Evolutionary conservation across 805 yeast species (phyloP).

Genomic region (Saturnispora dispora): DNA sequence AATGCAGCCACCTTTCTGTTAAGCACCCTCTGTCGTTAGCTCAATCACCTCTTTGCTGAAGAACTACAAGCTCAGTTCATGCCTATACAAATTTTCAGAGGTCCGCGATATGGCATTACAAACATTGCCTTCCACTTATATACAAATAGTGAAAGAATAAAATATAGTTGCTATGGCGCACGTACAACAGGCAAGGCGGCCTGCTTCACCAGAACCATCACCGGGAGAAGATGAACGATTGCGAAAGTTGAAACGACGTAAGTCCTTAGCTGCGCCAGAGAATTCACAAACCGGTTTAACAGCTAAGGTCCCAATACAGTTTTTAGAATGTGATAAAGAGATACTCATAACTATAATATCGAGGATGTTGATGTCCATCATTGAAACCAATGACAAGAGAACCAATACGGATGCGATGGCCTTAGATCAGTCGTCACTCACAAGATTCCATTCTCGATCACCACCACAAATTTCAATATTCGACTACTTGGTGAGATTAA

Average conservation of each 20-base stretch:
- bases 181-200: neutral
- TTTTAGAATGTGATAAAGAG: slow-evolving; percentile 56
- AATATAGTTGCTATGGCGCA: neutral
- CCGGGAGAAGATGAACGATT: neutral
- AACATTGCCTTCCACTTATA: neutral
- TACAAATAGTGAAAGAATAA: neutral
- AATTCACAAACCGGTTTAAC: neutral
- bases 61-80: neutral
- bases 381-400: slow-evolving; percentile 56
- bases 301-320: slow-evolving; percentile 37
- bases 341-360: slow-evolving; percentile 66
- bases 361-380: slow-evolving; percentile 71
- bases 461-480: slow-evolving; percentile 82
- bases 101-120: neutral
- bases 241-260: slow-evolving; percentile 6
- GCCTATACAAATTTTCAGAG: neutral
- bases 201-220: neutral
- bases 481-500: slow-evolving; percentile 65
- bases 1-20: too few relatives aligned
- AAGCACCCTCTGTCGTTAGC: too few relatives aligned
- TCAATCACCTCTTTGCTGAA: too few relatives aligned
- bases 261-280: neutral
- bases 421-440: slow-evolving; percentile 38
- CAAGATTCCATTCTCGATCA: slow-evolving; percentile 87
- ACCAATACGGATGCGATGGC: slow-evolving; percentile 24